These are phyloP conservation scores for Echinosophora koreensis DNA, from an alignment of 306 rosid genomes.

Conservation along the genomic window DNA sequence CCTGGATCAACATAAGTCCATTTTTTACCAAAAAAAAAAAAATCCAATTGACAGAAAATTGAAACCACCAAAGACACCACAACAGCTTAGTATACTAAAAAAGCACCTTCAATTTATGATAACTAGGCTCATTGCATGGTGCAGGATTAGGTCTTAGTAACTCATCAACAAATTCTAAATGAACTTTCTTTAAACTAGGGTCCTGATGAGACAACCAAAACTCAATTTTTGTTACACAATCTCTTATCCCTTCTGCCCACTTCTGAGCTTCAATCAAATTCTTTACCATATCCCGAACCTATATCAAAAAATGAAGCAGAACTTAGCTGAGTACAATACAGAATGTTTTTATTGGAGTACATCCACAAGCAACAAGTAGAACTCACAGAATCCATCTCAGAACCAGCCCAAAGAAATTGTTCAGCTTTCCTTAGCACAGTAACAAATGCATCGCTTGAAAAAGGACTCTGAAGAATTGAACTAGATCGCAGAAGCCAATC, in stretches of 20 bases:
- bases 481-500: constrained; percentile 71
- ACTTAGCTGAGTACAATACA: constrained; percentile 26
- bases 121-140: constrained; percentile 78
- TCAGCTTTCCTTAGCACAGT: constrained; percentile 78
- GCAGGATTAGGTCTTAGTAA: constrained; percentile 64
- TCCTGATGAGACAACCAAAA: constrained; percentile 55
- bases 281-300: constrained; percentile 82
- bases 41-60: constrained; percentile 38
- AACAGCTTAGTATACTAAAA: constrained; percentile 42
- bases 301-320: constrained; percentile 47
- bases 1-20: constrained; percentile 57
- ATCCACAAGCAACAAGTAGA: constrained; percentile 41
- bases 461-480: constrained; percentile 64
- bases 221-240: constrained; percentile 72
- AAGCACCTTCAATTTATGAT: constrained; percentile 81
- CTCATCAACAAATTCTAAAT: constrained; percentile 62
- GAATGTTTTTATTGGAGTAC: constrained; percentile 26
- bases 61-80: constrained; percentile 37
- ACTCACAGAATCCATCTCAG: constrained; percentile 94
- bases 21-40: neutral
- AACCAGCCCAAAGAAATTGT: constrained; percentile 98
- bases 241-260: constrained; percentile 82
- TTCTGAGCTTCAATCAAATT: constrained; percentile 71
- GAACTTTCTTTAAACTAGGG: constrained; percentile 60
- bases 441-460: constrained; percentile 68